Percentiles rank a stretch among this genome's conserved stretches.
These are phyloP conservation scores for Boletus rubropictus DNA, from an alignment of 768 basidiomycete genomes.

Conservation along the genomic window DNA sequence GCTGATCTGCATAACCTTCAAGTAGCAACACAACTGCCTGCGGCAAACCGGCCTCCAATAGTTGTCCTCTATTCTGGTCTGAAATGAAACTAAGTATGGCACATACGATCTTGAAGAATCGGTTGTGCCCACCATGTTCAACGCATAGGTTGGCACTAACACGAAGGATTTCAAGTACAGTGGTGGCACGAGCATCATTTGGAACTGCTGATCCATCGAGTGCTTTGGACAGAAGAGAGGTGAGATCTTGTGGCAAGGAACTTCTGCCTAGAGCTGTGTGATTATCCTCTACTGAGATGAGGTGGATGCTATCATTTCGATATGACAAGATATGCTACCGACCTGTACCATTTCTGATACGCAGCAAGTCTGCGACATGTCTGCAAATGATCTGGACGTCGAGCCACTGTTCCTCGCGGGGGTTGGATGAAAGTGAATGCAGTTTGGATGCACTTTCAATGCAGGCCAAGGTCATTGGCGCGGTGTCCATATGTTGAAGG, in stretches of 20 bases:
- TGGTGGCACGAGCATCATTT: slow-evolving; percentile 40
- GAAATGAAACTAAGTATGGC: slow-evolving; percentile 1
- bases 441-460: slow-evolving; percentile 29
- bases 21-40: slow-evolving; percentile 61
- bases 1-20: slow-evolving; percentile 52
- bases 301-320: slow-evolving; percentile 11
- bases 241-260: slow-evolving; percentile 58
- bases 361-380: slow-evolving; percentile 56
- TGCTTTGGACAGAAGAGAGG: slow-evolving; percentile 52
- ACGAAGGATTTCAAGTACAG: slow-evolving; percentile 64
- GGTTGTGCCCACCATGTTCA: slow-evolving; percentile 58
- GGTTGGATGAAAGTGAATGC: slow-evolving; percentile 30
- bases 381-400: slow-evolving; percentile 48
- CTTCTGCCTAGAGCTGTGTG: slow-evolving; percentile 65
- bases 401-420: slow-evolving; percentile 40
- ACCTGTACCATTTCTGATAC: slow-evolving; percentile 52
- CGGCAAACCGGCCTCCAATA: slow-evolving; percentile 68
- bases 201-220: slow-evolving; percentile 46
- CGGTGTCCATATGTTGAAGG: slow-evolving; percentile 17
- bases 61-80: slow-evolving; percentile 72
- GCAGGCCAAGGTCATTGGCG: slow-evolving; percentile 15
- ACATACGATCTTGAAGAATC: background rate
- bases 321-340: slow-evolving; percentile 9
- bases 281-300: slow-evolving; percentile 50
- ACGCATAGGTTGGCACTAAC: slow-evolving; percentile 81